These are phyloP conservation scores for Fraxinus dipetala DNA, from an alignment of 305 asterid species.

Conservation along the genomic window DNA sequence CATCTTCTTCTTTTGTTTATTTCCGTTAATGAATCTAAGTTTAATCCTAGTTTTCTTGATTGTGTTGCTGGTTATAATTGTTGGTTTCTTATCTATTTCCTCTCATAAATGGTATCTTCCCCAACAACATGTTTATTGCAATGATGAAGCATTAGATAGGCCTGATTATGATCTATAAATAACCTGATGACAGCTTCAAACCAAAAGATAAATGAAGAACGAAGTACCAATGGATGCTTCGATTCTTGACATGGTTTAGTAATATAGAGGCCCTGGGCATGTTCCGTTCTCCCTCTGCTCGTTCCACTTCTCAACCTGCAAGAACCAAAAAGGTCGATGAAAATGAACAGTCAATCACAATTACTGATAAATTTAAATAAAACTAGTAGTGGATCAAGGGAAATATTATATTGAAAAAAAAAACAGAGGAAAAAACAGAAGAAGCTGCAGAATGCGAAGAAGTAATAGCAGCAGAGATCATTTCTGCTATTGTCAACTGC, in stretches of 20 bases:
- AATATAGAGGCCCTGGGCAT: conserved; percentile 75
- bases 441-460: not conserved
- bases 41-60: too few species aligned
- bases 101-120: too few species aligned
- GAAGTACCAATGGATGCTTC: conserved; percentile 9
- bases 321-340: not conserved
- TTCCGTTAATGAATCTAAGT: too few species aligned
- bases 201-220: conserved; percentile 11
- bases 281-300: conserved; percentile 84
- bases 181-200: conserved; percentile 19
- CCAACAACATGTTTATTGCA: not conserved
- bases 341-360: not conserved
- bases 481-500: not conserved
- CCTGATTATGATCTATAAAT: conserved; percentile 19
- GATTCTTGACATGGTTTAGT: conserved; percentile 8
- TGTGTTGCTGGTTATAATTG: too few species aligned
- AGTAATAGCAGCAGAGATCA: not conserved
- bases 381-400: not conserved
- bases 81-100: too few species aligned
- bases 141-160: not conserved
- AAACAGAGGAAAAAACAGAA: not conserved
- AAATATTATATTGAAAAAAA: not conserved
- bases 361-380: not conserved
- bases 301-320: conserved; percentile 76
- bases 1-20: too few species aligned